Evolutionary conservation across 2,329 filamentous ascomycete species (phyloP).

Genomic region (Incumbomyces delicatus): DNA sequence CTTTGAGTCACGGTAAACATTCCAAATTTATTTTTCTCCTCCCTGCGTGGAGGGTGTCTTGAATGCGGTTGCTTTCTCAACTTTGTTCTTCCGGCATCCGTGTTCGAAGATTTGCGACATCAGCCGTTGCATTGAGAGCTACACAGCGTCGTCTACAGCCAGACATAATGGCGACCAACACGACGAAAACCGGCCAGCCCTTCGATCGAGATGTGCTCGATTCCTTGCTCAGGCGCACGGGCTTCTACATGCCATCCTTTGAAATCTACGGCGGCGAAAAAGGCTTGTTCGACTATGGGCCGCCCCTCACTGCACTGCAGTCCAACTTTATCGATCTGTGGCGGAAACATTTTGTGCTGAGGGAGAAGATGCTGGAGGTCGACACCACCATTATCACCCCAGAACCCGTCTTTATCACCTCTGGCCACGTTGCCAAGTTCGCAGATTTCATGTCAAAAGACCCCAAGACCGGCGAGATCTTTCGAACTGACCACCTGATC

Average conservation of each 20-base stretch:
- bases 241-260: conserved; percentile 93
- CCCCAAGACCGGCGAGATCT: conserved; percentile 91
- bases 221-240: conserved; percentile 71
- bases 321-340: conserved; percentile 80
- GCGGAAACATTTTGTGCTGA: conserved; percentile 86
- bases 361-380: conserved; percentile 92
- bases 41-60: not conserved
- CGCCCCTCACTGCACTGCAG: conserved; percentile 75
- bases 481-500: conserved; percentile 91
- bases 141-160: not conserved
- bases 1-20: conserved; percentile 1
- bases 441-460: conserved; percentile 99
- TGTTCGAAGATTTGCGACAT: conserved; percentile 33
- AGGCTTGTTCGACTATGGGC: conserved; percentile 88
- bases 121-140: conserved; percentile 24
- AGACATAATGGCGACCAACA: conserved; percentile 38
- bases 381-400: conserved; percentile 93
- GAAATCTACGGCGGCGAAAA: conserved; percentile 88
- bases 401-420: conserved; percentile 86
- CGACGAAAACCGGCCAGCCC: conserved; percentile 79
- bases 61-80: conserved; percentile 24
- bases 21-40: not conserved
- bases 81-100: conserved; percentile 22
- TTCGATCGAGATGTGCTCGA: conserved; percentile 77
- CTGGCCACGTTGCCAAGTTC: conserved; percentile 95